Conservation (phyloP, 2,329 filamentous ascomycete genomes). For the Monilinia vaccinii-corymbosi region DNA sequence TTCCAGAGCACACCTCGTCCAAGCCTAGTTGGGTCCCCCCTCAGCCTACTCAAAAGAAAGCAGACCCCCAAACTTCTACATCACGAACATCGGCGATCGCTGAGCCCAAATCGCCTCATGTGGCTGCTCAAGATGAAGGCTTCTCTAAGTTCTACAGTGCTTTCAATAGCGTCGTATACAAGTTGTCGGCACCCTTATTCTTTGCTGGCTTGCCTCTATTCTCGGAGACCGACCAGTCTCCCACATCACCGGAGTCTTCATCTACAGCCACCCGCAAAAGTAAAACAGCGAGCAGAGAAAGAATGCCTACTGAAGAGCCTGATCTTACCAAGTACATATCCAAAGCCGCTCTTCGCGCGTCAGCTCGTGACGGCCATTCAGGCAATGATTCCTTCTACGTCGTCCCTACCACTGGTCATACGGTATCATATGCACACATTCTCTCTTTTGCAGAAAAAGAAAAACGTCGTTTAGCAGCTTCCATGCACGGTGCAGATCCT, state of each 20-base stretch:
- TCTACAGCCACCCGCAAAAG: conserved; percentile 30
- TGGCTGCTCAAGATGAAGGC: conserved; percentile 53
- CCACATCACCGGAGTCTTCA: conserved; percentile 31
- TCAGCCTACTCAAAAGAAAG: conserved; percentile 25
- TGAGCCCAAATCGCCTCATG: conserved; percentile 19
- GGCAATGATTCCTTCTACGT: conserved; percentile 80
- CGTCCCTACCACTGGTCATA: conserved; percentile 84
- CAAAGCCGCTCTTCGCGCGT: conserved; percentile 69
- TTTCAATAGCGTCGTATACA: conserved; percentile 81
- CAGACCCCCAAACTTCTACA: conserved; percentile 20
- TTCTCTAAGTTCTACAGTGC: conserved; percentile 89
- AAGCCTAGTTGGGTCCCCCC: conserved; percentile 46
- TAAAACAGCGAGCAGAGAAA: conserved; percentile 18
- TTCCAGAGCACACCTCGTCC: conserved; percentile 40
- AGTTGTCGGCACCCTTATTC: conserved; percentile 79
- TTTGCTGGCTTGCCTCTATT: conserved; percentile 85
- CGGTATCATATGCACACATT: conserved; percentile 87
- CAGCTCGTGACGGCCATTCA: conserved; percentile 58
- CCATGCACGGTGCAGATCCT: conserved; percentile 33
- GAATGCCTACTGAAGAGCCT: conserved; percentile 42
- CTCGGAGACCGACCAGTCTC: conserved; percentile 35
- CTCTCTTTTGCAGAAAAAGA: conserved; percentile 61
- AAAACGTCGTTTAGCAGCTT: conserved; percentile 48
- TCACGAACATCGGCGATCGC: conserved; percentile 29
- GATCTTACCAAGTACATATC: conserved; percentile 81